Percentiles rank a stretch among this genome's conserved stretches.
Evolutionary conservation across 306 rosid genomes (phyloP).

Genomic region (Fragaria iinumae): DNA sequence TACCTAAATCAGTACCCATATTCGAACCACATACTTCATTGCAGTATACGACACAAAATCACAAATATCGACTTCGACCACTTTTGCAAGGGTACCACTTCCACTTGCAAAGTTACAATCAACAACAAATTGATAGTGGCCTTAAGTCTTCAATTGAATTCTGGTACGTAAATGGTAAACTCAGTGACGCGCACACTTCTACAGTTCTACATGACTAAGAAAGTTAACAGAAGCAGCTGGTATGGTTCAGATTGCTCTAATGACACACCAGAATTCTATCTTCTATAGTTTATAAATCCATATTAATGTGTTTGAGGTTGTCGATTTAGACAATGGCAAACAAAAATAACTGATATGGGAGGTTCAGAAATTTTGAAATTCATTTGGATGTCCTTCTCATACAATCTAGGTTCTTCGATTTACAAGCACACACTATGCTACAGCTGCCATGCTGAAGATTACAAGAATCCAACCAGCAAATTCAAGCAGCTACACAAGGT

Average conservation of each 20-base stretch:
- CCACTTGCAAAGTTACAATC: background rate
- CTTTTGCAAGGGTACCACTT: background rate
- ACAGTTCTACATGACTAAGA: background rate
- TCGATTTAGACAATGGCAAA: background rate
- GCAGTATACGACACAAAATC: background rate
- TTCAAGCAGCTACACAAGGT: background rate
- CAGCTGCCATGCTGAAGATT: background rate
- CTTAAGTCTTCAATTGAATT: background rate
- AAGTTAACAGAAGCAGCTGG: background rate
- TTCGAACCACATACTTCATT: background rate
- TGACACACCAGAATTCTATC: background rate
- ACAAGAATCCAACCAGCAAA: background rate
- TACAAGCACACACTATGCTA: background rate
- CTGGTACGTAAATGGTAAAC: background rate
- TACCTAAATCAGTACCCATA: background rate
- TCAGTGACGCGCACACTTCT: background rate
- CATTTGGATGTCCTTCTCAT: background rate
- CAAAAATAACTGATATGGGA: background rate
- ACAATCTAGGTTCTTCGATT: background rate
- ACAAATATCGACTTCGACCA: background rate
- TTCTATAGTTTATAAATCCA: no score
- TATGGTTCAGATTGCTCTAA: background rate
- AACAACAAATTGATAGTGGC: background rate
- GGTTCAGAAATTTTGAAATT: background rate
- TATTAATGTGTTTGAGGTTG: background rate